A percentile compares a stretch with the other conserved stretches of the same genome.
Conservation (phyloP, 768 basidiomycete genomes). For the Hygrocybe coccinea region DNA sequence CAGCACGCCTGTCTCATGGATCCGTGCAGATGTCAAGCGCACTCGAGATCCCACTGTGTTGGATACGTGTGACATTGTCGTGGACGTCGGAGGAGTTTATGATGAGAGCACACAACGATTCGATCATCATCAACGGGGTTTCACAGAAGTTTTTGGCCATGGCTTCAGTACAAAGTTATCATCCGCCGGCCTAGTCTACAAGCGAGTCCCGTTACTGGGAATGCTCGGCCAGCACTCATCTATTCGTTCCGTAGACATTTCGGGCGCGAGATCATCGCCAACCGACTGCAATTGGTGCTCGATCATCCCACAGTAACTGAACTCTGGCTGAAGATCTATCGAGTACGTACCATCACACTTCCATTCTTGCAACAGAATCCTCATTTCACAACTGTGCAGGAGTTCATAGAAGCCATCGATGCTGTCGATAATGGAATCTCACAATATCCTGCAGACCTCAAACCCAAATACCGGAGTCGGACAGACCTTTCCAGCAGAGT, state of each 20-base stretch:
- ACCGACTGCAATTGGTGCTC: slow-evolving; percentile 42
- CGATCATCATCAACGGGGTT: slow-evolving; percentile 96
- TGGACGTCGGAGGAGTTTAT: slow-evolving; percentile 93
- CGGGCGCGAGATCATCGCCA: slow-evolving; percentile 78
- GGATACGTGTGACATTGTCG: slow-evolving; percentile 85
- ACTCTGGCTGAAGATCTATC: slow-evolving; percentile 89
- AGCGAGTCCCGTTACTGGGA: slow-evolving; percentile 46
- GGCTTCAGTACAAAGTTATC: slow-evolving; percentile 87
- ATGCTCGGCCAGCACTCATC: slow-evolving; percentile 1
- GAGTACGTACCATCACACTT: slow-evolving; percentile 36
- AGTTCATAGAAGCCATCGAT: slow-evolving; percentile 93
- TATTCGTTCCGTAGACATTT: slow-evolving; percentile 59
- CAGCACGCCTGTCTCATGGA: slow-evolving; percentile 1
- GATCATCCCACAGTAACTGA: slow-evolving; percentile 62
- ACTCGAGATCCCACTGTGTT: slow-evolving; percentile 67
- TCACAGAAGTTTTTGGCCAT: slow-evolving; percentile 82
- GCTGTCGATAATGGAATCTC: slow-evolving; percentile 93
- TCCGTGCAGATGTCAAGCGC: slow-evolving; percentile 56
- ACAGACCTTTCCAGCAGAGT: slow-evolving; percentile 88
- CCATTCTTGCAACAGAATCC: neutral
- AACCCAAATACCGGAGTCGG: slow-evolving; percentile 65
- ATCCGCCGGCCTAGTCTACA: slow-evolving; percentile 92
- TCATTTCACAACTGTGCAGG: slow-evolving; percentile 37
- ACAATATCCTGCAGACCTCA: slow-evolving; percentile 64
- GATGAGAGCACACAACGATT: slow-evolving; percentile 73